Conservation (phyloP, 768 basidiomycete genomes). For the Steccherinum ochraceum region DNA sequence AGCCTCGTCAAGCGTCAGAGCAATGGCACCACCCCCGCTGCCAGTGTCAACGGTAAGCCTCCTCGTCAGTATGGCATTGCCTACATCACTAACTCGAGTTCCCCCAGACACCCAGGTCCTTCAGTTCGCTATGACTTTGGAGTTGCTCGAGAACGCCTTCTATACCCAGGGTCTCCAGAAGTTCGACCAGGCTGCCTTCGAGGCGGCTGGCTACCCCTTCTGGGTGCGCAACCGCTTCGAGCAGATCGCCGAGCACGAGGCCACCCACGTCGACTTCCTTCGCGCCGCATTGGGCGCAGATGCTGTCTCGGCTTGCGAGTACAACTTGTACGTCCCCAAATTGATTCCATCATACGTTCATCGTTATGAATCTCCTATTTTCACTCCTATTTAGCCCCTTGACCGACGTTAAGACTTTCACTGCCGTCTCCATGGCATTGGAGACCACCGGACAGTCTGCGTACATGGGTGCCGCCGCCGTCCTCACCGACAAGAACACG, state of each 20-base stretch:
- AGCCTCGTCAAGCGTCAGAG: slow-evolving; percentile 3
- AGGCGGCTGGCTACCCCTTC: slow-evolving; percentile 37
- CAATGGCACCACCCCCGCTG: neutral
- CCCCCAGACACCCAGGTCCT: slow-evolving; percentile 25
- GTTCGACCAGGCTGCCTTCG: slow-evolving; percentile 41
- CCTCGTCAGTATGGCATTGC: neutral
- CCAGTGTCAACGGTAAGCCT: slow-evolving; percentile 6
- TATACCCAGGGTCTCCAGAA: slow-evolving; percentile 38
- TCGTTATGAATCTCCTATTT: neutral
- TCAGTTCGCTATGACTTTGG: slow-evolving; percentile 42
- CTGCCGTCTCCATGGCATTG: slow-evolving; percentile 36
- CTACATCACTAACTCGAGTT: neutral
- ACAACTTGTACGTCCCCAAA: slow-evolving; percentile 46
- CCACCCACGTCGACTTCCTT: slow-evolving; percentile 48
- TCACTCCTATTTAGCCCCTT: slow-evolving; percentile 30
- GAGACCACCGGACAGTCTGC: slow-evolving; percentile 52
- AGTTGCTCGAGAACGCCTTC: slow-evolving; percentile 41
- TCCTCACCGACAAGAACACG: slow-evolving; percentile 35
- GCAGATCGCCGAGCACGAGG: slow-evolving; percentile 51
- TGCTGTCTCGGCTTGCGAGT: slow-evolving; percentile 50
- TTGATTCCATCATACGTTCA: neutral
- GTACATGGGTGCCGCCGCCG: slow-evolving; percentile 49
- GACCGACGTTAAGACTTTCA: slow-evolving; percentile 37
- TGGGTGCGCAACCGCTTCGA: slow-evolving; percentile 44
- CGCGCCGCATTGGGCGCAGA: slow-evolving; percentile 36